Evolutionary conservation across 2,329 filamentous ascomycete genomes (phyloP).

Genomic region (Cladosporium sp.): DNA sequence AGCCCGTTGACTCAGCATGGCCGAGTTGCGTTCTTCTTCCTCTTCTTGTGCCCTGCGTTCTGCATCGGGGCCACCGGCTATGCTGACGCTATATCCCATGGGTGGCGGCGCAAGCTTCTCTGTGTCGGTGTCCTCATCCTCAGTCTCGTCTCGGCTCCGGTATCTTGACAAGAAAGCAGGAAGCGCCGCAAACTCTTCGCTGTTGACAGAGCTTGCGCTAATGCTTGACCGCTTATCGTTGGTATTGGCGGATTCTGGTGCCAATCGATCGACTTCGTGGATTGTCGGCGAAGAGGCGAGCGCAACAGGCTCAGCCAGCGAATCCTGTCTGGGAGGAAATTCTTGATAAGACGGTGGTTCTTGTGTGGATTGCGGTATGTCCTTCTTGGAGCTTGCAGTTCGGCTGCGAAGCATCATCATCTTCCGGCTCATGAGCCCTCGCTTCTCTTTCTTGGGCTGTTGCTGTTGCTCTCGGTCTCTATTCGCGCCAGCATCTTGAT

Average conservation of each 20-base stretch:
- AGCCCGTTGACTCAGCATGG: conserved; percentile 72
- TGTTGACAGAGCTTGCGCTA: conserved; percentile 37
- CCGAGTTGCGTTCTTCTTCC: conserved; percentile 61
- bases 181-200: conserved; percentile 41
- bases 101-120: conserved; percentile 23
- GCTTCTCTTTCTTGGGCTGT: conserved; percentile 23
- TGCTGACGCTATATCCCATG: conserved; percentile 7
- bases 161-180: conserved; percentile 30
- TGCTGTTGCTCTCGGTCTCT: conserved; percentile 8
- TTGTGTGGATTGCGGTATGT: not conserved
- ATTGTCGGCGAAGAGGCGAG: conserved; percentile 28
- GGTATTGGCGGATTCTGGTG: conserved; percentile 12
- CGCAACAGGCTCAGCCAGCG: not conserved
- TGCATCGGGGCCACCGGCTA: conserved; percentile 18
- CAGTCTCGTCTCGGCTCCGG: conserved; percentile 15
- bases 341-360: conserved; percentile 13
- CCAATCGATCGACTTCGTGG: conserved; percentile 26
- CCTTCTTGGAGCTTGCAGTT: conserved; percentile 18
- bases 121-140: conserved; percentile 33
- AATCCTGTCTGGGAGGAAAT: not conserved
- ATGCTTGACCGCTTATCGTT: conserved; percentile 25
- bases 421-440: conserved; percentile 28
- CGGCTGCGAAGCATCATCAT: conserved; percentile 29
- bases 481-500: conserved; percentile 7
- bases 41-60: conserved; percentile 32